A percentile compares a stretch with the other conserved stretches of the same genome.
These are phyloP conservation scores for Exophiala sideris DNA, from an alignment of 2,329 filamentous ascomycete species.

Conservation along the genomic window DNA sequence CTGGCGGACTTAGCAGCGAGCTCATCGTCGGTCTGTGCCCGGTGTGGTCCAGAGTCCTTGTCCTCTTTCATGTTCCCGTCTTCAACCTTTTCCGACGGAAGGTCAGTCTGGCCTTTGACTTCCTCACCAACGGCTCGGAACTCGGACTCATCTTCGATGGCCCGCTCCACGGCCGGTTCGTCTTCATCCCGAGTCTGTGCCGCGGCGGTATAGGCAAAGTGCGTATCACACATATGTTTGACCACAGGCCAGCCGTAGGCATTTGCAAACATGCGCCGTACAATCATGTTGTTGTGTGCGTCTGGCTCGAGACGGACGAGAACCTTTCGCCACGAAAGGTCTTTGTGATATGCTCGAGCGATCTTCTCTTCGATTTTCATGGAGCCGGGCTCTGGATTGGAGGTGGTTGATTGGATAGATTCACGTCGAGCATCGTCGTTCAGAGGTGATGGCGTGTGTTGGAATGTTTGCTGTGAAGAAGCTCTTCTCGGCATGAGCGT, in stretches of 20 bases:
- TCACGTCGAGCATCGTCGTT: slow-evolving; percentile 25
- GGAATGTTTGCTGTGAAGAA: not conserved
- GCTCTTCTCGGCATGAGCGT: slow-evolving; percentile 34
- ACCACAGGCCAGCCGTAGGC: slow-evolving; percentile 97
- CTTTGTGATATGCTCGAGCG: slow-evolving; percentile 87
- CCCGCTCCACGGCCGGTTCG: slow-evolving; percentile 66
- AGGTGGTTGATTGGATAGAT: slow-evolving; percentile 44
- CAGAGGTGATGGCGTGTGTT: not conserved
- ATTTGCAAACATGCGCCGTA: slow-evolving; percentile 93
- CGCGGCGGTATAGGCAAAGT: slow-evolving; percentile 74
- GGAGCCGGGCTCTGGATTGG: slow-evolving; percentile 35
- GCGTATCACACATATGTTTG: slow-evolving; percentile 89
- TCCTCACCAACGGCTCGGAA: slow-evolving; percentile 65
- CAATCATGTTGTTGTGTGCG: slow-evolving; percentile 97
- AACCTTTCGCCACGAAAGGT: slow-evolving; percentile 93
- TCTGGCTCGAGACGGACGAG: slow-evolving; percentile 93
- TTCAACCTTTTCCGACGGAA: slow-evolving; percentile 23
- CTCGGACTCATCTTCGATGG: slow-evolving; percentile 53
- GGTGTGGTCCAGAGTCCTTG: slow-evolving; percentile 1
- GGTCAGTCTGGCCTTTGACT: slow-evolving; percentile 44
- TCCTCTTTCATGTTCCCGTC: slow-evolving; percentile 1
- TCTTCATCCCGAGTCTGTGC: slow-evolving; percentile 66
- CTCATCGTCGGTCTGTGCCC: slow-evolving; percentile 9
- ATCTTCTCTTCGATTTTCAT: slow-evolving; percentile 99
- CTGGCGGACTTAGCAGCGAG: slow-evolving; percentile 1